Evolutionary conservation across 225 moss, liverwort and hornwort genomes (phyloP).

Genomic region (Antitrichia curtipendula): DNA sequence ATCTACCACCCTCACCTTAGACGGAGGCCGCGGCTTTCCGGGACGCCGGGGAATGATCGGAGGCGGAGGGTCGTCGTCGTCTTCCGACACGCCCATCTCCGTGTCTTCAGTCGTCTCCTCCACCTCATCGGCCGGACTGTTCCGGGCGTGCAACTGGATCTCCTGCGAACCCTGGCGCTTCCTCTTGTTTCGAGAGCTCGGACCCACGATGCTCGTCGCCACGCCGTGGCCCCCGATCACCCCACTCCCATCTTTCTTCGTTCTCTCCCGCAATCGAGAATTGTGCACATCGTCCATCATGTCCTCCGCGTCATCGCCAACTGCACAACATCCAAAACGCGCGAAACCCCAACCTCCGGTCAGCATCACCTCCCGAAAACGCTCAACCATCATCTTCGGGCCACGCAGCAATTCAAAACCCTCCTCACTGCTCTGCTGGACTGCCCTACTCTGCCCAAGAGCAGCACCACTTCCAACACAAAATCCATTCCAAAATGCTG

Average conservation of each 20-base stretch:
- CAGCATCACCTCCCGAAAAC: neutral
- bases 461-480: neutral
- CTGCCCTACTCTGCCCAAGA: neutral
- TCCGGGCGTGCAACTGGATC: slow-evolving; percentile 45
- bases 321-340: slow-evolving; percentile 19
- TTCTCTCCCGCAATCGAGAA: slow-evolving; percentile 62
- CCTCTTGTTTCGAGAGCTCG: slow-evolving; percentile 63
- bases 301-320: slow-evolving; percentile 78
- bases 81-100: slow-evolving; percentile 67
- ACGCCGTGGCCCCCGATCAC: slow-evolving; percentile 13
- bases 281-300: slow-evolving; percentile 77
- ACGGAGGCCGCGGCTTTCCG: slow-evolving; percentile 54
- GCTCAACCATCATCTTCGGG: neutral
- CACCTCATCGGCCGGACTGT: slow-evolving; percentile 50
- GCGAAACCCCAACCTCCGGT: neutral
- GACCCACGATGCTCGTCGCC: slow-evolving; percentile 24
- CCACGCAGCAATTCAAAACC: neutral
- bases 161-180: slow-evolving; percentile 82
- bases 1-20: slow-evolving; percentile 46
- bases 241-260: slow-evolving; percentile 56
- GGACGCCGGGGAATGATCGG: slow-evolving; percentile 64
- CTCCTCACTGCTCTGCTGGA: neutral
- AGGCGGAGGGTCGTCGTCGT: slow-evolving; percentile 84
- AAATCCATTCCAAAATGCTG: neutral
- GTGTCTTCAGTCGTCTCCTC: slow-evolving; percentile 86